phyloP scores from a whole-genome alignment of 2,329 filamentous ascomycete genomes.

The Penicillium paneum region DNA sequence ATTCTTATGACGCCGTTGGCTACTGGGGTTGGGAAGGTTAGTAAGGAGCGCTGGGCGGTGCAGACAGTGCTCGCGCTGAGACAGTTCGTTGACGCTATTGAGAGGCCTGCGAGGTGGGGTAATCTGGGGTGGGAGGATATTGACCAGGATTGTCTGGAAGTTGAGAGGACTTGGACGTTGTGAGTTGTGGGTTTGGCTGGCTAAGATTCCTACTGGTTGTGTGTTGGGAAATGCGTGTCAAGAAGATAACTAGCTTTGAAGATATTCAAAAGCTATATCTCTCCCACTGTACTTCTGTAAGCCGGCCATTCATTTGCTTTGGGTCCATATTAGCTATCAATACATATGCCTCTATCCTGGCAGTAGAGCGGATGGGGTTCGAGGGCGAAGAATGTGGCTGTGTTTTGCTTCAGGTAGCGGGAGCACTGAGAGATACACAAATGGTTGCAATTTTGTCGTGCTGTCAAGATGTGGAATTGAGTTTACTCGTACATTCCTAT shows the following conservation, averaged over 20 bases:
- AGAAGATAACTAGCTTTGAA: neutral
- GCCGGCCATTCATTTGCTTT: neutral
- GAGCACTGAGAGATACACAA: neutral
- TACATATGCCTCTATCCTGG: neutral
- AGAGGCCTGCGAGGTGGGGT: constrained; percentile 46
- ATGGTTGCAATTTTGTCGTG: neutral
- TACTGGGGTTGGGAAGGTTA: constrained; percentile 49
- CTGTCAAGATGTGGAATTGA: neutral
- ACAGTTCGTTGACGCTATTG: constrained; percentile 50
- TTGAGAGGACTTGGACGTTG: constrained; percentile 16
- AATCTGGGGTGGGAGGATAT: constrained; percentile 39
- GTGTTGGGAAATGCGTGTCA: neutral
- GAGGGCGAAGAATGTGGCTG: neutral
- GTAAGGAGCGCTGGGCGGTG: constrained; percentile 48
- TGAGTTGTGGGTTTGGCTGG: neutral
- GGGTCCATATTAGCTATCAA: neutral
- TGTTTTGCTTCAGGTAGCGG: neutral
- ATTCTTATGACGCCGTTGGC: constrained; percentile 54
- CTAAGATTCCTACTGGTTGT: too few relatives aligned
- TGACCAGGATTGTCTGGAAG: constrained; percentile 25
- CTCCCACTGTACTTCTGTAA: too few relatives aligned
- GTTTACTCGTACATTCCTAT: neutral
- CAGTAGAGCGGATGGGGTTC: neutral
- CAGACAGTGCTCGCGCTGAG: constrained; percentile 53
- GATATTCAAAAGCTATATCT: neutral